Evolutionary conservation across 768 basidiomycete species (phyloP).

Genomic region (Nevesoporus exiguus): DNA sequence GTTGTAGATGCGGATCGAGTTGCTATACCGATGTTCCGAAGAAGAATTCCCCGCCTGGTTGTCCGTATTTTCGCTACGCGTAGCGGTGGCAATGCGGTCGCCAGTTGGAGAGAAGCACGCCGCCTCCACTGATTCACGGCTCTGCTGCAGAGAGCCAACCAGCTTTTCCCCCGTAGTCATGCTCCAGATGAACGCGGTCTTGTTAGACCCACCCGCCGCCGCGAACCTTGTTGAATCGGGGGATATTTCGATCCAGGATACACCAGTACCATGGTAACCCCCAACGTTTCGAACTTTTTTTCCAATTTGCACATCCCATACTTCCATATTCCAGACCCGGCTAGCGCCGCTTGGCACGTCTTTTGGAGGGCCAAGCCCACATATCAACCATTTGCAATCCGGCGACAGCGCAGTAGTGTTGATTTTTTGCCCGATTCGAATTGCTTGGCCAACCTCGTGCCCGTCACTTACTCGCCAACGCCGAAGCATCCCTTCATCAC

Average conservation of each 20-base stretch:
- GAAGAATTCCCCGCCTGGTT: neutral
- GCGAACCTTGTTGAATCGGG: neutral
- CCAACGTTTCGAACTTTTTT: neutral
- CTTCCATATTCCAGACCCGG: neutral
- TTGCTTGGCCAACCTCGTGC: neutral
- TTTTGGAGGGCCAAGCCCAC: neutral
- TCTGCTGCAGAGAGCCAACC: neutral
- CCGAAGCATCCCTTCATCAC: neutral
- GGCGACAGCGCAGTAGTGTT: neutral
- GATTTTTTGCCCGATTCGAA: neutral
- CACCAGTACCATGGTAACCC: neutral
- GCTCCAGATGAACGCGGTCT: neutral
- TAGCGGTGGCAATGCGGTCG: neutral
- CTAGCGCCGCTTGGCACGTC: neutral
- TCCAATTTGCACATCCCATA: neutral
- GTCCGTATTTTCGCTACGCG: neutral
- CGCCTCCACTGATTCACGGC: neutral
- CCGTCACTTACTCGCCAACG: neutral
- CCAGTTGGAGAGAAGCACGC: conserved; percentile 4
- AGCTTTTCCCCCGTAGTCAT: neutral
- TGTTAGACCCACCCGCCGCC: neutral
- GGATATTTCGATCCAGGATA: neutral
- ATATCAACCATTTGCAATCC: neutral
- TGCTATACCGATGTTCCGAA: neutral
- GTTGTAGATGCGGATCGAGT: neutral